Evolutionary conservation across 208 protist genomes (phyloP).

Genomic region (Tetramitus jugosus): DNA sequence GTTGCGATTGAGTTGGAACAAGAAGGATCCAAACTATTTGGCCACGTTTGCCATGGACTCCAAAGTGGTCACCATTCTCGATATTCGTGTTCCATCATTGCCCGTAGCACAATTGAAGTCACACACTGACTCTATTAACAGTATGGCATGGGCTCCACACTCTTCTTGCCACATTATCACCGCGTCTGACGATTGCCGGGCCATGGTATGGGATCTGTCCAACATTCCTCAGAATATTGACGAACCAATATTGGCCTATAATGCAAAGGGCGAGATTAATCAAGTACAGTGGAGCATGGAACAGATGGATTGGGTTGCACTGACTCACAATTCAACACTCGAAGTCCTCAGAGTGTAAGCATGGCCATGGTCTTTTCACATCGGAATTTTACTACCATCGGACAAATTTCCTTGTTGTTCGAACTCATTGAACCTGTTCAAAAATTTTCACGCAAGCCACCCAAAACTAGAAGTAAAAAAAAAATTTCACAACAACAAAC

Average conservation of each 20-base stretch:
- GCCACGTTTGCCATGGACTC: slow-evolving; percentile 88
- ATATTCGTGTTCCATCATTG: slow-evolving; percentile 78
- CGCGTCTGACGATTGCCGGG: slow-evolving; percentile 86
- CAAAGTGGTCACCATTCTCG: slow-evolving; percentile 83
- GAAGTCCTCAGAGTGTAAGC: too few species aligned
- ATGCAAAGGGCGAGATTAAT: slow-evolving; percentile 63
- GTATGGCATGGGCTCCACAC: slow-evolving; percentile 86
- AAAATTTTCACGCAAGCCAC: too few species aligned
- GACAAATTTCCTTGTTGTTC: too few species aligned
- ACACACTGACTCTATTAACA: slow-evolving; percentile 84
- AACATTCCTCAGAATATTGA: slow-evolving; percentile 44
- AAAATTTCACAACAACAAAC: too few species aligned
- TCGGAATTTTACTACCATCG: too few species aligned
- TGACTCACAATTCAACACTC: too few species aligned
- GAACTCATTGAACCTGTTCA: too few species aligned
- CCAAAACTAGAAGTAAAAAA: too few species aligned
- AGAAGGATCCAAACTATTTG: slow-evolving; percentile 90
- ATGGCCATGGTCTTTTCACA: too few species aligned
- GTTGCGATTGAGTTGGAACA: slow-evolving; percentile 92
- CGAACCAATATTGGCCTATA: slow-evolving; percentile 65
- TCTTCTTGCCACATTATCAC: slow-evolving; percentile 81
- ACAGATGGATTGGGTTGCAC: too few species aligned
- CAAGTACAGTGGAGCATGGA: slow-evolving; percentile 69
- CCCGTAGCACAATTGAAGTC: slow-evolving; percentile 60
- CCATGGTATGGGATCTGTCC: slow-evolving; percentile 92